Percentiles rank a stretch among this genome's conserved stretches.
These are phyloP conservation scores for Lipomyces oligophaga DNA, from an alignment of 805 yeast genomes.

Conservation along the genomic window DNA sequence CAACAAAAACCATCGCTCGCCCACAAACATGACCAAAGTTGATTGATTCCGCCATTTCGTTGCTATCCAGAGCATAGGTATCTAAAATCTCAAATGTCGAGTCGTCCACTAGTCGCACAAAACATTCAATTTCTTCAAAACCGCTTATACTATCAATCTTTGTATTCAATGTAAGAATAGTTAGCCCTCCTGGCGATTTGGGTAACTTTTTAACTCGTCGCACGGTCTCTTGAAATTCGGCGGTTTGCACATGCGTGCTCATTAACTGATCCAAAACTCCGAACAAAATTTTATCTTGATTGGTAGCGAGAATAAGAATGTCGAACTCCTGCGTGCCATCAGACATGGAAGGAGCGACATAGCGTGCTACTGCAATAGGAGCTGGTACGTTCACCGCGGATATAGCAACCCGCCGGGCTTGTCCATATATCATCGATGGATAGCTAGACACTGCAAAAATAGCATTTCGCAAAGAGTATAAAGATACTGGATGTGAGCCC, in stretches of 20 bases:
- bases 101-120: slow-evolving; percentile 22
- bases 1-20: slow-evolving; percentile 24
- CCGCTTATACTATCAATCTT: slow-evolving; percentile 23
- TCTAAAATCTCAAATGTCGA: slow-evolving; percentile 18
- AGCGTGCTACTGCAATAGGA: slow-evolving; percentile 24
- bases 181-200: slow-evolving; percentile 10
- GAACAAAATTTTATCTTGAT: slow-evolving; percentile 11
- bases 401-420: slow-evolving; percentile 12
- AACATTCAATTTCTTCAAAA: slow-evolving; percentile 20
- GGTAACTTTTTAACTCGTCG: slow-evolving; percentile 19
- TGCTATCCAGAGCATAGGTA: slow-evolving; percentile 13
- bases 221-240: slow-evolving; percentile 27
- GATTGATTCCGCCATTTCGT: slow-evolving; percentile 29
- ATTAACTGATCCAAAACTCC: slow-evolving; percentile 24
- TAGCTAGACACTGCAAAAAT: slow-evolving; percentile 24
- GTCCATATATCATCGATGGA: slow-evolving; percentile 25
- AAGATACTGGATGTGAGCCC: slow-evolving; percentile 26
- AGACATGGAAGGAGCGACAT: not conserved
- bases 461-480: slow-evolving; percentile 10
- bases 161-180: slow-evolving; percentile 20
- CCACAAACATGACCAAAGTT: slow-evolving; percentile 14
- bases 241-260: slow-evolving; percentile 29
- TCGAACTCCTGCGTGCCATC: not conserved
- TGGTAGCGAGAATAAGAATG: slow-evolving; percentile 20
- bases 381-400: slow-evolving; percentile 21